phyloP scores from a whole-genome alignment of 192 early-diverging fungal species.

The Coemansia umbellata region DNA sequence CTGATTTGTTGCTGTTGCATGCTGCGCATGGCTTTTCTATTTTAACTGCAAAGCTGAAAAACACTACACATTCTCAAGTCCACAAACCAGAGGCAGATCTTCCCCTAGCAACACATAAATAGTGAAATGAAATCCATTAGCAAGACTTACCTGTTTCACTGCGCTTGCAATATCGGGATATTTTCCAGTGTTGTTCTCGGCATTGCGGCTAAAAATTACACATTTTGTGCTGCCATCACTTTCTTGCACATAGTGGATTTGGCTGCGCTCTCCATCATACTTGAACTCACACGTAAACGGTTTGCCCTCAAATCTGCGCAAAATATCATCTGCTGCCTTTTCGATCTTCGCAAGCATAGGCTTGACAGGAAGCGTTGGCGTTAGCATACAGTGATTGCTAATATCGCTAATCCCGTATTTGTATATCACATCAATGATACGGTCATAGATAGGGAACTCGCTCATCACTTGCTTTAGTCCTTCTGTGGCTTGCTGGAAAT shows the following conservation, averaged over 20 bases:
- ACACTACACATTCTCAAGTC: too few species aligned
- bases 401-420: slow-evolving; percentile 69
- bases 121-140: too few species aligned
- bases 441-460: slow-evolving; percentile 90
- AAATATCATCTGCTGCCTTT: slow-evolving; percentile 85
- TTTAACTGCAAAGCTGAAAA: too few species aligned
- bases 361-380: slow-evolving; percentile 94
- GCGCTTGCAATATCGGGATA: slow-evolving; percentile 91
- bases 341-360: slow-evolving; percentile 99
- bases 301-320: slow-evolving; percentile 90
- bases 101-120: too few species aligned
- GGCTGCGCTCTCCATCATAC: slow-evolving; percentile 95
- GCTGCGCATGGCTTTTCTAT: too few species aligned
- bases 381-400: slow-evolving; percentile 77
- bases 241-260: slow-evolving; percentile 75
- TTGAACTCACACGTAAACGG: slow-evolving; percentile 98
- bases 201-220: slow-evolving; percentile 91
- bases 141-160: slow-evolving; percentile 59
- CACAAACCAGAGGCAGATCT: too few species aligned
- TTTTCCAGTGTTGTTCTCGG: slow-evolving; percentile 88
- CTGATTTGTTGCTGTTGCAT: too few species aligned
- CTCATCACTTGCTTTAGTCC: slow-evolving; percentile 61
- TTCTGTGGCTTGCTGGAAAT: slow-evolving; percentile 52
- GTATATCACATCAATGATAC: slow-evolving; percentile 82
- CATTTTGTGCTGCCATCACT: slow-evolving; percentile 60